Evolutionary conservation across 768 basidiomycete genomes (phyloP), one percentile per base, ranked within the genome.

Genomic region (Pleurotus ostreatus): DNA sequence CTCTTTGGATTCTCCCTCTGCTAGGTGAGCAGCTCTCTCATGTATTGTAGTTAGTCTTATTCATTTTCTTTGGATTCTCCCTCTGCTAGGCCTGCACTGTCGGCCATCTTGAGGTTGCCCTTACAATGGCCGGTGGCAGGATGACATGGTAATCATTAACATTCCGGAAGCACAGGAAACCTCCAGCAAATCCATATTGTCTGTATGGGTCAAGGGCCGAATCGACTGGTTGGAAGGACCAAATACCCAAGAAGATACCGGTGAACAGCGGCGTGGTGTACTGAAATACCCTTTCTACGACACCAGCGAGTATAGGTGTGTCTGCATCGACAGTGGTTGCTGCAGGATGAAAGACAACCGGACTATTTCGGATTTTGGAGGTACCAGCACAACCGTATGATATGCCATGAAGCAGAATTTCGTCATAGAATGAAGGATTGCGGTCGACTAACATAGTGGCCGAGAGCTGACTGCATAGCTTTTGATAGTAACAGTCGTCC

Each of bases 111-210:
- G n/a, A n/a, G n/a, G n/a, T n/a, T n/a, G n/a, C n/a, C n/a, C n/a
- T n/a, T n/a, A n/a, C n/a, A n/a, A n/a, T 39, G 16, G 49, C 26
- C 4, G 56, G 57, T 3, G 59, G 11, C 34, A 55, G 49, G 22
- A 60, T 55, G 2, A 59, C 30, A 23, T 55, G 16, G 11, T 40
- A 6, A n/a, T 11, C 30, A n/a, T 23, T 40, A 1, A 45, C 37
- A 2, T 23, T 49, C 1, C 41, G 22, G 3, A 44, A 25, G 39
- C 62, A 59, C 8, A 63, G 46, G 40, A 49, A 61, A 12, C 60
- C 58, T 9, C 48, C 58, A 8, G 62, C 51, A 25, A 59, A 59
- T 6, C 62, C 58, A 43, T 57, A 61, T 25, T 47, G n/a, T 9
- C 48, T 11, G 47, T 63, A 63, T 6, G 60, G 60, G 43, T 63